phyloP scores from a whole-genome alignment of 202 grass and related monocot species.

The Tripidium arundinaceum region DNA sequence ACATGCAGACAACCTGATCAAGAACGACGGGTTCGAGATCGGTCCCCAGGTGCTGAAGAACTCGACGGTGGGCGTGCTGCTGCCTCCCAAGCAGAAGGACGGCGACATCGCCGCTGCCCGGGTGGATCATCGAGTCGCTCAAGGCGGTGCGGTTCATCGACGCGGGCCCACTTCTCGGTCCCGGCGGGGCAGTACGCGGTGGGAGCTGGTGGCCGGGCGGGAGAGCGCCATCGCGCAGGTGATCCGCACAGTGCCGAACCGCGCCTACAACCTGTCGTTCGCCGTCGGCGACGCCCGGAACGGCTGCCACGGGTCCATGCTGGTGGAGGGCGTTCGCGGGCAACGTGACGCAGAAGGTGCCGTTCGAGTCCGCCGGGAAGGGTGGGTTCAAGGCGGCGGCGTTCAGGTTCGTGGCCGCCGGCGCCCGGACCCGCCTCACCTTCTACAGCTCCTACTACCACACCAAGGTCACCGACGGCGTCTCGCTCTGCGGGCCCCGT shows the following conservation, averaged over 20 bases:
- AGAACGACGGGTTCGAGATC: constrained; percentile 82
- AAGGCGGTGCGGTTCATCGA: constrained; percentile 95
- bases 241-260: constrained; percentile 60
- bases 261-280: constrained; percentile 80
- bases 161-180: constrained; percentile 64
- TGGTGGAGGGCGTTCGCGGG: constrained; percentile 82
- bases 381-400: constrained; percentile 43
- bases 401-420: constrained; percentile 54
- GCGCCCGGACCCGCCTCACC: constrained; percentile 59
- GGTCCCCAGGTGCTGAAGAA: constrained; percentile 87
- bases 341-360: constrained; percentile 75
- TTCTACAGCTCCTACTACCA: constrained; percentile 99
- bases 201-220: constrained; percentile 77
- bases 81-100: constrained; percentile 86
- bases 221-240: constrained; percentile 98
- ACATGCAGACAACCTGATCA: constrained; percentile 74
- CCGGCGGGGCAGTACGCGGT: constrained; percentile 69
- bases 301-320: constrained; percentile 87
- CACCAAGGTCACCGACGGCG: constrained; percentile 57
- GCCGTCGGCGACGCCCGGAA: constrained; percentile 83
- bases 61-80: constrained; percentile 68
- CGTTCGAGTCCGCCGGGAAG: constrained; percentile 58
- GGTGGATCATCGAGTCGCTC: constrained; percentile 97
- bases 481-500: constrained; percentile 89
- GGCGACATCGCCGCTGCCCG: constrained; percentile 73